These are phyloP conservation scores for Chrysopogon serrulatus DNA, from an alignment of 176 grass and related monocot species.

Conservation along the genomic window DNA sequence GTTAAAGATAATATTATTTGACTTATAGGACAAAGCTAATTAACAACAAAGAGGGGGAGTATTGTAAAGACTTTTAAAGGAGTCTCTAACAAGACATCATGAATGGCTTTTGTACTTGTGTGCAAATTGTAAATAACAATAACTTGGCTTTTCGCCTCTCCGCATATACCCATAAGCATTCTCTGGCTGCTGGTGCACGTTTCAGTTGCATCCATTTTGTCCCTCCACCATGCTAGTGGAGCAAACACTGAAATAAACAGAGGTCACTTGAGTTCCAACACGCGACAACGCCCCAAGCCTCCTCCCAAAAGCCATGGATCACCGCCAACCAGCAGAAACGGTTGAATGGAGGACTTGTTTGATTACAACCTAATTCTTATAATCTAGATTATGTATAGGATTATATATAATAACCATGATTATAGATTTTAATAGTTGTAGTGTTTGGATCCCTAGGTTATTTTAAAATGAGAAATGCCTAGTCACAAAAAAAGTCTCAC, in stretches of 20 bases:
- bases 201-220: background rate
- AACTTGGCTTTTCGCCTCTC: background rate
- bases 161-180: background rate
- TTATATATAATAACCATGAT: background rate
- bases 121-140: background rate
- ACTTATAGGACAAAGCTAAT: no score
- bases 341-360: background rate
- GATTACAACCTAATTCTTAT: no score
- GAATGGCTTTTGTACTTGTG: no score
- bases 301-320: background rate
- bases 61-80: no score
- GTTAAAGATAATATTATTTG: no score
- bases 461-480: background rate
- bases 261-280: background rate
- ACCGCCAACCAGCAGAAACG: background rate
- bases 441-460: background rate
- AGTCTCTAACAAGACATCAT: no score
- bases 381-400: no score
- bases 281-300: background rate
- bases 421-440: background rate
- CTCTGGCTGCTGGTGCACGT: background rate
- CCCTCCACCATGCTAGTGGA: background rate
- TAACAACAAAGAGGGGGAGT: no score
- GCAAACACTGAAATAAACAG: background rate
- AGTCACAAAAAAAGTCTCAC: background rate